phyloP scores from a whole-genome alignment of 2,329 filamentous ascomycete genomes.

The Colletotrichum filicis region DNA sequence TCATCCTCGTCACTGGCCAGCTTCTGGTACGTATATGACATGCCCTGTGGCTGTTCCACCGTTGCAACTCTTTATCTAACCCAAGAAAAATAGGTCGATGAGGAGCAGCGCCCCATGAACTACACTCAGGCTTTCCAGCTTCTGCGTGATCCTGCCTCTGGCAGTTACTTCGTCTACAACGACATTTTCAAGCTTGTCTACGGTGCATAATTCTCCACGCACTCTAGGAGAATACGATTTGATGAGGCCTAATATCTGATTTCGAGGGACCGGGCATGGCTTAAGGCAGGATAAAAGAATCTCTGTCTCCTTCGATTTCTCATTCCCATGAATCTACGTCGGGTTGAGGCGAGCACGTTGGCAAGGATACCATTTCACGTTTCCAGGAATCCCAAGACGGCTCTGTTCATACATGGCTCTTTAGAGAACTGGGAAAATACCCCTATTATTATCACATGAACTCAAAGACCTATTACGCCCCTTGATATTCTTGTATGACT shows the following conservation, averaged over 20 bases:
- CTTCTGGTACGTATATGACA: slow-evolving; percentile 72
- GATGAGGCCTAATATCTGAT: slow-evolving; percentile 2
- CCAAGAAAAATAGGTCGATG: slow-evolving; percentile 74
- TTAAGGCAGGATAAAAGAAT: slow-evolving; percentile 2
- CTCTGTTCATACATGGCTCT: neutral
- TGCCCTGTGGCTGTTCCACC: neutral
- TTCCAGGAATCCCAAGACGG: slow-evolving; percentile 5
- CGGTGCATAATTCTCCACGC: slow-evolving; percentile 43
- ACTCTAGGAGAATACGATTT: slow-evolving; percentile 11
- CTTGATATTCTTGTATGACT: neutral
- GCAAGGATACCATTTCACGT: neutral
- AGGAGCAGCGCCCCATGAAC: slow-evolving; percentile 87
- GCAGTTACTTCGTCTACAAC: slow-evolving; percentile 89
- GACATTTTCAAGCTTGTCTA: slow-evolving; percentile 95
- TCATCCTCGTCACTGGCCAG: slow-evolving; percentile 89
- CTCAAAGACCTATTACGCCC: slow-evolving; percentile 4
- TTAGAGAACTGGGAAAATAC: slow-evolving; percentile 8
- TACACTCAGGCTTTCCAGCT: slow-evolving; percentile 94
- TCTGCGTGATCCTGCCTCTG: slow-evolving; percentile 66
- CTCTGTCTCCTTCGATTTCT: neutral
- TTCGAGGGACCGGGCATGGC: slow-evolving; percentile 10
- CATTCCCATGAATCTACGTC: slow-evolving; percentile 1
- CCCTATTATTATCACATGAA: neutral
- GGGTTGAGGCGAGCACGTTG: slow-evolving; percentile 8
- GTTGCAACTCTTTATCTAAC: slow-evolving; percentile 5